These are phyloP conservation scores for Rhytidiadelphus loreus DNA, from an alignment of 225 moss, liverwort and hornwort genomes.

Conservation along the genomic window DNA sequence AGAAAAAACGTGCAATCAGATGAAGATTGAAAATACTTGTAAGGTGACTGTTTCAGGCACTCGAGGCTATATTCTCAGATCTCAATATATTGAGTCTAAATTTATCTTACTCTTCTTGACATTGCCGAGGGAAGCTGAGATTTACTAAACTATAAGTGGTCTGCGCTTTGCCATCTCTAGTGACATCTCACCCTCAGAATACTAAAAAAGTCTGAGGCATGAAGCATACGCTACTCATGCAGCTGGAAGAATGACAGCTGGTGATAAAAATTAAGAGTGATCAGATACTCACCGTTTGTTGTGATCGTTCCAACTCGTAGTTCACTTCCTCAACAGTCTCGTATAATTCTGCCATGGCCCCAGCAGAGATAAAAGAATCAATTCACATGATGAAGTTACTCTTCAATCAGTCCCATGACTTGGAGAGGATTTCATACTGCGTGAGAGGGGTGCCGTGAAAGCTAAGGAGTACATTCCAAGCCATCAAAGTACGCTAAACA, in stretches of 20 bases:
- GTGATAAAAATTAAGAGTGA: not conserved
- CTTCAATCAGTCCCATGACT: not conserved
- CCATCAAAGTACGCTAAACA: not conserved
- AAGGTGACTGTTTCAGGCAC: not conserved
- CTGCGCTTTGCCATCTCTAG: not conserved
- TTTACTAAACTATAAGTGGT: not conserved
- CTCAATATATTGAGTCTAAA: not conserved
- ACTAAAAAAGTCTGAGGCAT: not conserved
- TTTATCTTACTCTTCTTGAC: not conserved
- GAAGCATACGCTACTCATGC: not conserved
- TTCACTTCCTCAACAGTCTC: slow-evolving; percentile 76
- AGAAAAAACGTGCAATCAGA: not conserved
- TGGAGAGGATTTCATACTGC: not conserved
- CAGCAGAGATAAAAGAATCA: not conserved
- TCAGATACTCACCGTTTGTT: slow-evolving; percentile 46
- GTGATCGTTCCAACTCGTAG: slow-evolving; percentile 64
- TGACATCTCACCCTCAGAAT: not conserved
- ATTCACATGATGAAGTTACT: not conserved
- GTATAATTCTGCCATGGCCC: slow-evolving; percentile 30
- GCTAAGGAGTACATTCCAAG: not conserved
- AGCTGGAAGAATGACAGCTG: not conserved
- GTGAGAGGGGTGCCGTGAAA: not conserved
- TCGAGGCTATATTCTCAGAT: not conserved
- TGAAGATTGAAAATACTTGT: not conserved
- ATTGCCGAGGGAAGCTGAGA: not conserved